A percentile compares a stretch with the other conserved stretches of the same genome.
Conservation (phyloP, 148 eudicot genomes). For the Rhododendron molle region DNA sequence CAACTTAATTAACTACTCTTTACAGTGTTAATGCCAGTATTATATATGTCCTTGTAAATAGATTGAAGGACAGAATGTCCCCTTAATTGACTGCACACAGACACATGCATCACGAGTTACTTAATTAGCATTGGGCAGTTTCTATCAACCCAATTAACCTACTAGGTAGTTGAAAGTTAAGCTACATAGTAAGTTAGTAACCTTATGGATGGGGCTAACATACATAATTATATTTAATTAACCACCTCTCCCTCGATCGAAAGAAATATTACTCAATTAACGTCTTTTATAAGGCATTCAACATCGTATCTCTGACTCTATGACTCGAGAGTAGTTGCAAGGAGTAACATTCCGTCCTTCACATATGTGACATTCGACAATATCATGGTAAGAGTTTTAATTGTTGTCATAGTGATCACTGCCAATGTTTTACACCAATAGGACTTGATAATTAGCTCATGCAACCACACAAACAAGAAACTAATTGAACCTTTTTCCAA, state of each 20-base stretch:
- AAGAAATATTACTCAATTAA: neutral
- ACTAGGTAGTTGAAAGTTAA: neutral
- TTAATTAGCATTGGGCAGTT: constrained; percentile 4
- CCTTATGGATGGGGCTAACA: too few relatives aligned
- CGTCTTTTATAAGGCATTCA: neutral
- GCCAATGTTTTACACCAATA: neutral
- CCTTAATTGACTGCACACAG: constrained; percentile 51
- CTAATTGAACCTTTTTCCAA: neutral
- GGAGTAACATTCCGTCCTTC: neutral
- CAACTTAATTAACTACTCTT: constrained; percentile 16
- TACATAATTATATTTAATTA: too few relatives aligned
- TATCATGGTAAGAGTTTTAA: neutral
- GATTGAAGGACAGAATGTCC: constrained; percentile 51
- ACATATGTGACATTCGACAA: neutral
- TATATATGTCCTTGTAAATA: constrained; percentile 19
- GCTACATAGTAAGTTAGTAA: neutral
- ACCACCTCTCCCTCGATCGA: neutral
- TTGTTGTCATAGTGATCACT: neutral
- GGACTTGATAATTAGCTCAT: neutral
- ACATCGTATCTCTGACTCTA: neutral
- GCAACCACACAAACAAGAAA: neutral
- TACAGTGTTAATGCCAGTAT: neutral
- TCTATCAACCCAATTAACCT: neutral
- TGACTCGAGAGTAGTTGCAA: neutral
- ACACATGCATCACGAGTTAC: constrained; percentile 38